Evolutionary conservation across 352 stramenopile genomes (phyloP), one percentile per base, ranked within the genome.

Genomic region (Phytophthora podocarpi): DNA sequence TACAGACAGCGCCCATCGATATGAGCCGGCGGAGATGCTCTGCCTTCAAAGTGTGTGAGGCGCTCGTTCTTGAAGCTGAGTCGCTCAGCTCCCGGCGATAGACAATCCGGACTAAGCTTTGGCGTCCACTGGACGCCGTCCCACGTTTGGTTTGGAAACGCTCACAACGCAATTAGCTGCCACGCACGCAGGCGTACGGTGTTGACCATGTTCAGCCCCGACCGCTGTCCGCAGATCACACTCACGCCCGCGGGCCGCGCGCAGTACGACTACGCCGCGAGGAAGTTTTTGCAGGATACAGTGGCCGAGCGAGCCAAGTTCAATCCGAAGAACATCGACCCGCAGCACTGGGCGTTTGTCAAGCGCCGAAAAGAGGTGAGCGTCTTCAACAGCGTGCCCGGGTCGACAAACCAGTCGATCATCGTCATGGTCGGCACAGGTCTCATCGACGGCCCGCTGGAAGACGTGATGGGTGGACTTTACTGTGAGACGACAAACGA

Each of bases 401-500:
- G 55, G 16, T 54, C 70, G 3, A 62, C 46, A 2, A 60, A 80
- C 57, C 45, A 57, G 26, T 61, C 64, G 15, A 56, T 62, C 32
- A 62, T 71, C 18, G 36, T 74, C n/a, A 70, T 76, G 71, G 24
- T 76, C 4, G 67, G 72, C 31, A 59, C 67, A 0, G 68, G 64
- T 13, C 46, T 62, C 11, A 65, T 80, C n/a, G 45, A 59, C 4
- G 68, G 67, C 15, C 35, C 50, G 2, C 21, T 79, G 2, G 41
- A 65, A 42, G 70, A 84, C 21, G 70, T 80, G 62, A 80, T 84
- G 75, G 57, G 64, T 18, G 75, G 75, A 1, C 46, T 84, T 7
- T 82, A 84, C 59, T 67, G 55, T 31, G 75, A 84, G 15, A 76
- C 55, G 10, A 84, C 66, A n/a, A 45, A 70, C 30, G 68, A 78